phyloP scores from a whole-genome alignment of 345 rosid species.

The Eucalyptus marginata region DNA sequence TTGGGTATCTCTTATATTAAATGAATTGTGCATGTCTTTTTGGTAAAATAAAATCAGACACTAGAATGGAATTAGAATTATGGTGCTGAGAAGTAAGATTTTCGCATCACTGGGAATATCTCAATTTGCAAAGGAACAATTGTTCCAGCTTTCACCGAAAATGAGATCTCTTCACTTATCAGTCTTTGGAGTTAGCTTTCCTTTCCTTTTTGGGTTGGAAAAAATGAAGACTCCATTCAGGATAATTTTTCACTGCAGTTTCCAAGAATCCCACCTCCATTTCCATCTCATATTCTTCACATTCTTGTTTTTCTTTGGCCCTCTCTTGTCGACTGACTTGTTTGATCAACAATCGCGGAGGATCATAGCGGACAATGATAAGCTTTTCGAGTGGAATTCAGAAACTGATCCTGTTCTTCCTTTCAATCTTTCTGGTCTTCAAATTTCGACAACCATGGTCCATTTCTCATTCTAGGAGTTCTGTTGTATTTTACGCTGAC shows the following conservation, averaged over 20 bases:
- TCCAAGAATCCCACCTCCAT: background rate
- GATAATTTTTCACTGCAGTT: background rate
- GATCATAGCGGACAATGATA: background rate
- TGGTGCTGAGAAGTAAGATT: background rate
- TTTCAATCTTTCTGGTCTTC: background rate
- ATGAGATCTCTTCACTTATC: background rate
- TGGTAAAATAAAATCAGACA: background rate
- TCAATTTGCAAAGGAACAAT: background rate
- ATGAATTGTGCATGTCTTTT: background rate
- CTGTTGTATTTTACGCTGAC: background rate
- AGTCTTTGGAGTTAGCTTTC: background rate
- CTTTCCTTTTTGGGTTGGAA: background rate
- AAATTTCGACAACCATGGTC: background rate
- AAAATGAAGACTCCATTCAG: too few species aligned
- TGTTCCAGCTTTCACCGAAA: background rate
- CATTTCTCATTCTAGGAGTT: background rate
- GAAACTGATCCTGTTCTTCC: background rate
- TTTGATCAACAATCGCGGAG: background rate
- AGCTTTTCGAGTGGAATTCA: background rate
- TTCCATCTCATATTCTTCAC: background rate
- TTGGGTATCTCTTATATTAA: rapidly evolving
- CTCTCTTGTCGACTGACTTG: too few species aligned
- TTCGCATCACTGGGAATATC: background rate
- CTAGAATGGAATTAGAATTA: background rate
- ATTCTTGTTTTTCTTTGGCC: background rate